phyloP scores from a whole-genome alignment of 2,329 filamentous ascomycete species.

The Daldinia eschscholtzii region DNA sequence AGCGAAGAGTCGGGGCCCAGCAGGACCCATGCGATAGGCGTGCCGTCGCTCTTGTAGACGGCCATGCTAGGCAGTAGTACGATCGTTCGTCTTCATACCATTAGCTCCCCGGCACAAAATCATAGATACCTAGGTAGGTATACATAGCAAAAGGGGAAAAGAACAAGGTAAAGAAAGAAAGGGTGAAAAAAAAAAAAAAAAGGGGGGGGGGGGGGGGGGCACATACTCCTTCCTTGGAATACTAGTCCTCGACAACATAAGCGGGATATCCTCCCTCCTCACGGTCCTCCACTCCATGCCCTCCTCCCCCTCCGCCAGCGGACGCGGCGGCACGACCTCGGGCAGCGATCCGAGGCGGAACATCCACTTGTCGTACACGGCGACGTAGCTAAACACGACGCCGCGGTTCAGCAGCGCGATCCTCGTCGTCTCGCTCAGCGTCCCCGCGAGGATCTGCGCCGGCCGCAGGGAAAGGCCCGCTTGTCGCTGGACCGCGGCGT shows the following conservation, averaged over 20 bases:
- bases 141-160: not conserved
- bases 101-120: not conserved
- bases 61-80: conserved; percentile 61
- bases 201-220: too few species aligned
- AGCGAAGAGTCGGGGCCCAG: conserved; percentile 72
- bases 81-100: conserved; percentile 56
- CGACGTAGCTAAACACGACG: conserved; percentile 48
- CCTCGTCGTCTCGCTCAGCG: conserved; percentile 56
- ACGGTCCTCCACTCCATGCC: conserved; percentile 70
- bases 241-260: conserved; percentile 67
- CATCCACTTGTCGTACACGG: conserved; percentile 68
- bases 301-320: not conserved
- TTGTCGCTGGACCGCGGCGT: not conserved
- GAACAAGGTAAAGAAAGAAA: too few species aligned
- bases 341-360: conserved; percentile 64
- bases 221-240: conserved; percentile 68
- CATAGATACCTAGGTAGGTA: not conserved
- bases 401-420: conserved; percentile 50
- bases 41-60: conserved; percentile 61
- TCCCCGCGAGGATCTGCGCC: conserved; percentile 57
- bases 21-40: conserved; percentile 74
- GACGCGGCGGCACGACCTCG: conserved; percentile 35
- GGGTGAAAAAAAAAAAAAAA: too few species aligned
- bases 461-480: conserved; percentile 29
- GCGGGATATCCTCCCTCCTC: conserved; percentile 63